A percentile compares a stretch with the other conserved stretches of the same genome.
phyloP scores from a whole-genome alignment of 139 green algal genomes.

The Closterium sp. region DNA sequence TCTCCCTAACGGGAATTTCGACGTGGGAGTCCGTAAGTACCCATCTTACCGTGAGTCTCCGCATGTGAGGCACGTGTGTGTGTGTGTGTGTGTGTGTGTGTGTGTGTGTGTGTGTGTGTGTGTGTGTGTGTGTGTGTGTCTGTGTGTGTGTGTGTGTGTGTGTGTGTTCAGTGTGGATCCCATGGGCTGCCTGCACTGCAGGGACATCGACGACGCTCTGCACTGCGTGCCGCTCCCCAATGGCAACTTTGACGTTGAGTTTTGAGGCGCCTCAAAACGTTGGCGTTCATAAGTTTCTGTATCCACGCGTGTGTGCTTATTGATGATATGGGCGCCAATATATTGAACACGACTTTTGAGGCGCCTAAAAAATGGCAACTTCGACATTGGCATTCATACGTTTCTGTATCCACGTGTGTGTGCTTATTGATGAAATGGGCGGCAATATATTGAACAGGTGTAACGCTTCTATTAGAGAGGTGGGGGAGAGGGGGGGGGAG shows the following conservation, averaged over 20 bases:
- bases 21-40: conserved; percentile 56
- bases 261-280: too few relatives aligned
- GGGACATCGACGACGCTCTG: conserved; percentile 64
- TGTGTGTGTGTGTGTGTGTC: background rate
- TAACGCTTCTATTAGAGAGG: too few relatives aligned
- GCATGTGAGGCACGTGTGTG: background rate
- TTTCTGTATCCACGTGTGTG: background rate
- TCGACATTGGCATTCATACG: conserved; percentile 46
- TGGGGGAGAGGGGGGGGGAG: too few relatives aligned
- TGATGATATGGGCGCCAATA: too few relatives aligned
- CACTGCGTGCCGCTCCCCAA: conserved; percentile 56
- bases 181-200: conserved; percentile 53
- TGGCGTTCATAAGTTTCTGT: conserved; percentile 44
- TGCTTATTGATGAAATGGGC: too few relatives aligned
- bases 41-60: background rate
- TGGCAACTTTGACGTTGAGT: conserved; percentile 66
- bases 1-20: conserved; percentile 66
- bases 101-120: conserved; percentile 31
- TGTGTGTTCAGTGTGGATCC: conserved; percentile 57
- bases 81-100: too few relatives aligned
- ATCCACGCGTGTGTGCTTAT: too few relatives aligned
- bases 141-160: background rate
- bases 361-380: too few relatives aligned
- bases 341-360: too few relatives aligned
- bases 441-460: too few relatives aligned